Conservation (phyloP, 2,329 filamentous ascomycete genomes). For the Phialocephala sp. region DNA sequence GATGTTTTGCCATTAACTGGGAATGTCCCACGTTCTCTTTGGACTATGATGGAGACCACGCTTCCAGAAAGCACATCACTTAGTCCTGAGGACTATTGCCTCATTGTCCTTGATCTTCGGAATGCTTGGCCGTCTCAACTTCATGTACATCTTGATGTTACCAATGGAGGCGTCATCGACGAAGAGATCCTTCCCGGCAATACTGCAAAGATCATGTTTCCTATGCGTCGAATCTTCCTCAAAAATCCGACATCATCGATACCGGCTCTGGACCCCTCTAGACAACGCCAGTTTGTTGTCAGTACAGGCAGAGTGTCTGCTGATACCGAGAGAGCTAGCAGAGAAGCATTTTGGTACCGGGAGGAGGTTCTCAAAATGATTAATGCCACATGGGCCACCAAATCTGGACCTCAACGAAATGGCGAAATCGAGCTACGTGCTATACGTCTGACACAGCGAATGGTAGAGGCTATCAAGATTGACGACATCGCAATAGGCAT, state of each 20-base stretch:
- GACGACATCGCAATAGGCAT: constrained; percentile 78
- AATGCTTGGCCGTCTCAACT: constrained; percentile 90
- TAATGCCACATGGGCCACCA: constrained; percentile 72
- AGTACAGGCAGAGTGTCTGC: constrained; percentile 79
- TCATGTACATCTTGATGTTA: constrained; percentile 62
- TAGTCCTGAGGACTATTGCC: constrained; percentile 69
- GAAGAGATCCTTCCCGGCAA: constrained; percentile 68
- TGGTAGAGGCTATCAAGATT: constrained; percentile 83
- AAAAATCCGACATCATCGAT: constrained; percentile 79
- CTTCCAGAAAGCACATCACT: constrained; percentile 44
- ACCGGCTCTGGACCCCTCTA: constrained; percentile 78
- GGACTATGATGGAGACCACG: constrained; percentile 49
- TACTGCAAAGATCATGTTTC: constrained; percentile 76
- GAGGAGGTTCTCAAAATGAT: constrained; percentile 78
- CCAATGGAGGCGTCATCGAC: constrained; percentile 41
- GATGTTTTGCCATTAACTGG: constrained; percentile 78
- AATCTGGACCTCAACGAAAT: constrained; percentile 54
- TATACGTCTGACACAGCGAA: constrained; percentile 74
- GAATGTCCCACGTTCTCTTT: constrained; percentile 65
- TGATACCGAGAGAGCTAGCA: constrained; percentile 75
- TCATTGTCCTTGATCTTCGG: constrained; percentile 81
- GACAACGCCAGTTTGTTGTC: constrained; percentile 92
- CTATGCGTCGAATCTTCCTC: constrained; percentile 76
- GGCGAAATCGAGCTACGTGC: constrained; percentile 79
- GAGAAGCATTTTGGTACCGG: constrained; percentile 91